Evolutionary conservation across 176 grass and related monocot genomes (phyloP).

Genomic region (Guadua angustifolia): DNA sequence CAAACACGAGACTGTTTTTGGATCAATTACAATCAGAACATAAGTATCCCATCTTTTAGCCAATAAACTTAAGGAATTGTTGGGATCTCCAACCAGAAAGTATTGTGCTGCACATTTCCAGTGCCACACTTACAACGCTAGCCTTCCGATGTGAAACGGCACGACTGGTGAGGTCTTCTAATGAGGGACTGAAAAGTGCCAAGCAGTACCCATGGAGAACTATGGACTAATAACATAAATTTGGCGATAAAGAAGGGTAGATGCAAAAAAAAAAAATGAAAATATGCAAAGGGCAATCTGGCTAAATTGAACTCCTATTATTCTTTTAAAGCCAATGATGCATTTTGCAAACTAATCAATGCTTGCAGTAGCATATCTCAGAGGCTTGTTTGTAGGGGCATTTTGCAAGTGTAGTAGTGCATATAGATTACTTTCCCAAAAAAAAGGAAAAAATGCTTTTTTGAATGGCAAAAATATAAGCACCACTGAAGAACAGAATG

Average conservation of each 20-base stretch:
- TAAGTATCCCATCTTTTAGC: constrained; percentile 9
- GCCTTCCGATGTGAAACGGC: not conserved
- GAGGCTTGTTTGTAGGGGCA: constrained; percentile 21
- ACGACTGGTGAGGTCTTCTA: not conserved
- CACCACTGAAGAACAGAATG: constrained; percentile 33
- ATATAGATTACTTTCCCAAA: constrained; percentile 14
- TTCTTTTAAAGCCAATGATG: not conserved
- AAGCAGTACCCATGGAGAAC: constrained; percentile 20
- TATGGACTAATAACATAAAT: constrained; percentile 1
- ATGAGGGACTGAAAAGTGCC: not conserved
- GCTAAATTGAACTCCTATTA: constrained; percentile 6
- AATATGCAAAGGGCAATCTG: not conserved
- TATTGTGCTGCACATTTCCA: not conserved
- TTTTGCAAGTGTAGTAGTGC: not conserved
- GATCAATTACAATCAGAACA: constrained; percentile 15
- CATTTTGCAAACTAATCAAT: constrained; percentile 26
- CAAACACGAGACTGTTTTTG: not conserved
- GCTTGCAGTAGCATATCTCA: constrained; percentile 17
- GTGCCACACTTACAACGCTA: constrained; percentile 16
- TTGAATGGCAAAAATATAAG: not conserved
- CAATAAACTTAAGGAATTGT: constrained; percentile 13
- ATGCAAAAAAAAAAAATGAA: constrained; percentile 1
- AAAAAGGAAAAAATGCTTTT: constrained; percentile 25
- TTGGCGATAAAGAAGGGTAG: not conserved
- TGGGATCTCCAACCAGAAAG: not conserved